Base-by-base conservation (phyloP, 2,329 filamentous ascomycete genomes). In the Trichophyton benhamiae region DNA sequence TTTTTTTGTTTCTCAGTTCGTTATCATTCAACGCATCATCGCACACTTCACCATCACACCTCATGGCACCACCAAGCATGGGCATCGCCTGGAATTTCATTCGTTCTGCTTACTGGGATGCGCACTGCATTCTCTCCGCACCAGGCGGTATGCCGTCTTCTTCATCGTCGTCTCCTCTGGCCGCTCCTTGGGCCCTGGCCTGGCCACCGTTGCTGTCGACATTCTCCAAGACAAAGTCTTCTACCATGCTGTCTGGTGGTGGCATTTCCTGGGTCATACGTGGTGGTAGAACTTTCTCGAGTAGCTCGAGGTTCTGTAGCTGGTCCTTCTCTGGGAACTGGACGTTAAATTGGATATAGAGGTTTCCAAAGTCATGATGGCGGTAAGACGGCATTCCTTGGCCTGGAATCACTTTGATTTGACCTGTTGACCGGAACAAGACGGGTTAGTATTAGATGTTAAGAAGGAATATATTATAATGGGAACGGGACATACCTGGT, bases 301-400 rank as follows among this genome's bases (percentile, higher is more conserved):
- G 85, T 11, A 86, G 80, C 62, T 89, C 84, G 68, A 95, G 88
- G 65, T 89, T 87, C 62, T 84, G 80, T 15, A 85, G 79, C 42
- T 83, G 73, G 72, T 83, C 80, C 78, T 86, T 87, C 71, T 89
- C 87, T 57, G 94, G 94, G 83, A 99, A 97, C 78, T 95, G 96
- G 77, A 99, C 91, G 71, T 89, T 87, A 79, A 99, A 99, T 73
- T 95, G 90, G 71, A 99, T 91, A 80, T 94, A 99, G 69, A 99
- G 81, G 78, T 99, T 96, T 71, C 94, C 94, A 72, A 83, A 86
- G 76, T 97, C 89, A 80, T 99, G 94, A 76, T 97, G 94, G 69
- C 94, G 86, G 76, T 85, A 88, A 3, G 94, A 95, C 48, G 94
- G 94, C 94, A 99, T 99, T 74, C 94, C 94, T 78, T 99, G 94